phyloP scores from a whole-genome alignment of 306 rosid genomes.

The Quercus gilva region DNA sequence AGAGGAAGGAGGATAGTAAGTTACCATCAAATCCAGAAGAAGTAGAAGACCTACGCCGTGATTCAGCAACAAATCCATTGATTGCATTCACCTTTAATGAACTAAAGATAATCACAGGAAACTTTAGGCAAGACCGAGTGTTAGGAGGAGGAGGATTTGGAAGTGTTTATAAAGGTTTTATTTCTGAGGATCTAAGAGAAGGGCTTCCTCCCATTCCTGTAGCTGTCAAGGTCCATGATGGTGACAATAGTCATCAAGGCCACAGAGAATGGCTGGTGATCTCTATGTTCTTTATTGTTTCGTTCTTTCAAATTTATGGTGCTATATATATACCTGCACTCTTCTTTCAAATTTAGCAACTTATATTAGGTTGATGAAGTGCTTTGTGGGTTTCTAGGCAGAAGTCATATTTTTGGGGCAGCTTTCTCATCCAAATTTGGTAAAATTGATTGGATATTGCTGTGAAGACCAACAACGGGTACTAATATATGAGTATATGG shows the following conservation, averaged over 20 bases:
- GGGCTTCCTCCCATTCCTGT: constrained; percentile 66
- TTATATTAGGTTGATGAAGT: constrained; percentile 23
- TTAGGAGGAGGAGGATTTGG: constrained; percentile 99
- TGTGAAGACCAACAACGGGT: constrained; percentile 95
- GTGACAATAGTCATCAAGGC: constrained; percentile 92
- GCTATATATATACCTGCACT: neutral
- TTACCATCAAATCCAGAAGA: constrained; percentile 91
- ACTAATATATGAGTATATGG: constrained; percentile 88
- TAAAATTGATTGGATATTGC: constrained; percentile 90
- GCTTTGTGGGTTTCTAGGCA: constrained; percentile 65
- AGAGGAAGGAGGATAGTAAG: constrained; percentile 49
- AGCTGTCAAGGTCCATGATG: constrained; percentile 99
- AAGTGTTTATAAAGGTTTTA: constrained; percentile 88
- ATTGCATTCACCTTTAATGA: constrained; percentile 74
- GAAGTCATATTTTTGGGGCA: constrained; percentile 99
- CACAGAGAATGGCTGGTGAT: constrained; percentile 99
- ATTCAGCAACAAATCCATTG: constrained; percentile 81
- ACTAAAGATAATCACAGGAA: constrained; percentile 65
- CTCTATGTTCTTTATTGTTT: constrained; percentile 15
- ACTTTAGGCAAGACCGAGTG: constrained; percentile 75
- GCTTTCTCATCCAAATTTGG: constrained; percentile 98
- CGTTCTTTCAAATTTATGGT: neutral
- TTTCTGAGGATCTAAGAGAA: constrained; percentile 71
- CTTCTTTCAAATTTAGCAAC: neutral
- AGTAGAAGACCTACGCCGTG: constrained; percentile 89